Evolutionary conservation across 1,139 yeast species (phyloP), one percentile per base, ranked within the genome.

Genomic region (Saccharomyces hybrid): DNA sequence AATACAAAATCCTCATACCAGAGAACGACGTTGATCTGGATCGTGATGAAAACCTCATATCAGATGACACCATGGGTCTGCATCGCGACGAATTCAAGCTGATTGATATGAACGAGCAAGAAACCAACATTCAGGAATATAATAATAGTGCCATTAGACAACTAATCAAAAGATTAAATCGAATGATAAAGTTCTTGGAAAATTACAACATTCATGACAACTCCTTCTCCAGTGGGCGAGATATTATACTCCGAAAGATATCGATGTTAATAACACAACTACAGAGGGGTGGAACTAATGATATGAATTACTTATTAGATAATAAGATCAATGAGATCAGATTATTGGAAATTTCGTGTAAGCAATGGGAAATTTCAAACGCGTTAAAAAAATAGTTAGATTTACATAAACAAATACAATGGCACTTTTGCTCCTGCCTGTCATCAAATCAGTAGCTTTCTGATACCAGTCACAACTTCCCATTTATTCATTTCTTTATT

Each of bases 381-480:
- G 34, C n/a, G 2, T 23, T 31, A 31, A 31, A 31, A 31, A 31
- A 31, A 31, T 31, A 31, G 34, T 31, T 31, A 31, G 34, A 31
- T 31, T 31, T 31, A 31, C 34, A 31, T 31, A 31, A 31, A 31
- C 34, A 31, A 31, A 31, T 31, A 31, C 34, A 31, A 31, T 31
- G 34, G 34, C 34, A 31, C 4, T 31, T 31, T 31, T 31, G 34
- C 34, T 31, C 34, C 34, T 31, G 2, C 5, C 6, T 31, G 14
- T 31, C 34, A 31, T 31, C 34, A 84, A 50, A 84, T 73, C 63
- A 88, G 82, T 13, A 88, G 70, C 61, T 90, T 75, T 61, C 96
- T 74, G 14, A 89, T 72, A 1, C 95, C 95, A 25, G 58, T 54
- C 50, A 79, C 81, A 20, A 88, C 79, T 48, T 83, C 84, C 90